A percentile compares a stretch with the other conserved stretches of the same genome.
phyloP scores from a whole-genome alignment of 345 rosid genomes.

The Salix arbutifolia region DNA sequence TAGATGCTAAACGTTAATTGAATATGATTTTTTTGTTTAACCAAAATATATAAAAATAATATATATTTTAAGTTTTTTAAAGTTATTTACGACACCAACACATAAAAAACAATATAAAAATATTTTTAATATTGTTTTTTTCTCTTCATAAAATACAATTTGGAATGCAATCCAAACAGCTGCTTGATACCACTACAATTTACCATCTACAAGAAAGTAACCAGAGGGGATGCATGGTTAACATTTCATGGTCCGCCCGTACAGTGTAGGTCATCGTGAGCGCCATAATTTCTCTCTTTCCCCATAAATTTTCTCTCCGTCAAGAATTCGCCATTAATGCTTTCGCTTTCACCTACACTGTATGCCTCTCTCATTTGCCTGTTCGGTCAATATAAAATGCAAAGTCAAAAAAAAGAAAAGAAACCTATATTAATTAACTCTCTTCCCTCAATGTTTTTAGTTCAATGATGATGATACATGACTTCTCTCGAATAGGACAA shows the following conservation, averaged over 20 bases:
- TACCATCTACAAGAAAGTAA: too few species aligned
- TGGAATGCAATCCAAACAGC: too few species aligned
- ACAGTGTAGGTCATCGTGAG: conserved; percentile 30
- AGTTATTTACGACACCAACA: too few species aligned
- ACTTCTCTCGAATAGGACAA: not conserved
- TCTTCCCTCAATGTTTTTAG: conserved; percentile 11
- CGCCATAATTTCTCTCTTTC: conserved; percentile 34
- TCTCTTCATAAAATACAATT: too few species aligned
- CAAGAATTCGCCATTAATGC: conserved; percentile 54
- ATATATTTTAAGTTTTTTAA: too few species aligned
- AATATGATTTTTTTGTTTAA: too few species aligned
- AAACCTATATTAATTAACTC: conserved; percentile 13
- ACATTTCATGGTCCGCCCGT: conserved; percentile 11
- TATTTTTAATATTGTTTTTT: too few species aligned
- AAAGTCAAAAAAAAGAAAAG: conserved; percentile 11
- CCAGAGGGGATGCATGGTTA: too few species aligned
- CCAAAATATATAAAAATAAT: too few species aligned
- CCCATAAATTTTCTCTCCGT: conserved; percentile 21
- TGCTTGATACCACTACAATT: too few species aligned
- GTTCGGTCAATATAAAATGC: conserved; percentile 5
- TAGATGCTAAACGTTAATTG: too few species aligned
- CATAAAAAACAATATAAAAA: too few species aligned
- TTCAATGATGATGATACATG: conserved; percentile 23
- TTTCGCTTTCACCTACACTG: conserved; percentile 32
- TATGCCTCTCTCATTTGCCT: conserved; percentile 2